Base-by-base conservation (phyloP, 1,284 basidiomycete genomes). In the Melampsora abietis-canadensis region DNA sequence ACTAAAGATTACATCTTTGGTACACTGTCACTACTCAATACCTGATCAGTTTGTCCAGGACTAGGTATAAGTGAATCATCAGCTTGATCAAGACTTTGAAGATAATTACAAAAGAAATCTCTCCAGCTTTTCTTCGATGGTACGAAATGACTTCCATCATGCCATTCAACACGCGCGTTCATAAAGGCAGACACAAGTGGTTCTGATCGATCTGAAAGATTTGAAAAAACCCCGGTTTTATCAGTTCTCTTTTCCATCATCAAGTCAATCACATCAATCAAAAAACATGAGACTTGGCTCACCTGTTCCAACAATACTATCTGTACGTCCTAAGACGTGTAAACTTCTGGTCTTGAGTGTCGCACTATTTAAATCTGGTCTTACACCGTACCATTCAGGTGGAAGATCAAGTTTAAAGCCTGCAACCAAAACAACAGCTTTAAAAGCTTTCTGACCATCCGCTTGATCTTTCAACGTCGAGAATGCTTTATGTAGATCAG, bases 121-220 rank as follows among this genome's bases (percentile, higher is more conserved):
- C 63, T 40, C 62, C 62, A 75, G 48, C 44, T 66, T 54, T 75
- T 75, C 34, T 75, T 66, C 1, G 65, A 60, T 21, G 72, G 72
- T 12, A 75, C 65, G 46, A 67, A 75, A 24, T 75, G 72, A 19
- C 72, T 57, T 19, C 72, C 72, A 30, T 66, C 65, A 59, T 75
- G 72, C 27, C 51, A 60, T 27, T 67, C 65, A 14, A 75, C 59
- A 48, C 72, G 34, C 5, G 72, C 65, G 2, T 75, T 48, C 8
- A n/a, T 12, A 46, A 61, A 75, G 1, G 34, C 24, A 7, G 59
- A n/a, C 30, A 75, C 46, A 15, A 67, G 59, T 27, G 72, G 66
- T 24, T 60, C 17, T 51, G 40, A 66, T 51, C 59, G 64, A 61
- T 75, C 65, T 75, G 31, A n/a, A 31, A 30, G 8, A 8, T 61